Conservation (phyloP, 2,329 filamentous ascomycete genomes). For the Aureobasidium sp. region DNA sequence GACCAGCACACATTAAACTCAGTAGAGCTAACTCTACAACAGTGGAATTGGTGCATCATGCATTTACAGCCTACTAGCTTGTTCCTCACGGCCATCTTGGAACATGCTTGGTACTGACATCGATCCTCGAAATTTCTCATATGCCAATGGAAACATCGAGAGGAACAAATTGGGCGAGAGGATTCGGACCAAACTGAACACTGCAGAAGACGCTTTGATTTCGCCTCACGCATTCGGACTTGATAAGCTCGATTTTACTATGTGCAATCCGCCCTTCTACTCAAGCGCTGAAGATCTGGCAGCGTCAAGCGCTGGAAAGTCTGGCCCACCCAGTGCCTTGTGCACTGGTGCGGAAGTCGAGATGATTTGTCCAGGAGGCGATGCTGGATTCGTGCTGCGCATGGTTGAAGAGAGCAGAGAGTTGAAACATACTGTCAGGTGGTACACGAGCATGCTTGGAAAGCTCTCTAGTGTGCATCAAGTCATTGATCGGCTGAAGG, state of each 20-base stretch:
- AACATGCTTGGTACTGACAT: slow-evolving; percentile 52
- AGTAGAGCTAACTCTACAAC: slow-evolving; percentile 10
- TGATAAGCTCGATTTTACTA: slow-evolving; percentile 66
- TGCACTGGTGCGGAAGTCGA: slow-evolving; percentile 72
- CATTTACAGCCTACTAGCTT: slow-evolving; percentile 82
- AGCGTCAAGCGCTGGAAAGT: slow-evolving; percentile 56
- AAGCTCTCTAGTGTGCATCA: slow-evolving; percentile 61
- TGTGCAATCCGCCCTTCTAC: slow-evolving; percentile 97
- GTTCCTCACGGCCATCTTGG: slow-evolving; percentile 60
- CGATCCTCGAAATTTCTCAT: slow-evolving; percentile 59
- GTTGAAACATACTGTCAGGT: slow-evolving; percentile 56
- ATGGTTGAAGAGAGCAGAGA: slow-evolving; percentile 62
- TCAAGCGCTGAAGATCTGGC: slow-evolving; percentile 61
- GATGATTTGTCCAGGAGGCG: slow-evolving; percentile 71
- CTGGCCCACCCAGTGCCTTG: slow-evolving; percentile 58
- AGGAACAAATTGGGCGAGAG: slow-evolving; percentile 56
- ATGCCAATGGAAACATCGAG: slow-evolving; percentile 58
- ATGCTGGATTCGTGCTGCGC: slow-evolving; percentile 62
- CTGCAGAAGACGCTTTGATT: slow-evolving; percentile 48
- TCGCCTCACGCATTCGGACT: slow-evolving; percentile 49
- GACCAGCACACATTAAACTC: neutral
- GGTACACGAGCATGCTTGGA: slow-evolving; percentile 90
- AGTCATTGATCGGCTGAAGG: slow-evolving; percentile 51
- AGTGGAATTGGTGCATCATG: slow-evolving; percentile 81
- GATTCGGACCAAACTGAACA: slow-evolving; percentile 55